phyloP scores from a whole-genome alignment of 352 stramenopile genomes.

The Phytophthora brassicae region DNA sequence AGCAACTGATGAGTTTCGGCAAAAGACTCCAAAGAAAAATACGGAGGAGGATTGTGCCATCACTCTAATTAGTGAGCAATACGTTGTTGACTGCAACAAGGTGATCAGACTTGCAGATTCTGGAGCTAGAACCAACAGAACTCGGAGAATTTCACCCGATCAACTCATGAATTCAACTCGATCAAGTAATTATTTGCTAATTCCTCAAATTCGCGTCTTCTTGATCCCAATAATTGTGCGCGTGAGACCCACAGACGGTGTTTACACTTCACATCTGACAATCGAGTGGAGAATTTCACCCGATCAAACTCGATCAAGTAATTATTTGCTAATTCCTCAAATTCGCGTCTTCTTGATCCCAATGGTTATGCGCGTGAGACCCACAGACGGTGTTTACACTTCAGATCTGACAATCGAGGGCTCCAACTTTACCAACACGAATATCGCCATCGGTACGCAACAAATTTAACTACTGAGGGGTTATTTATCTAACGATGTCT shows the following conservation, averaged over 20 bases:
- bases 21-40: slow-evolving; percentile 11
- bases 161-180: neutral
- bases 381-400: slow-evolving; percentile 65
- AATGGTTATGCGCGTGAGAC: slow-evolving; percentile 41
- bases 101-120: slow-evolving; percentile 6
- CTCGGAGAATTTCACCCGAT: neutral
- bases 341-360: slow-evolving; percentile 53
- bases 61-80: slow-evolving; percentile 20
- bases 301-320: too few relatives aligned
- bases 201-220: slow-evolving; percentile 47
- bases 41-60: slow-evolving; percentile 10
- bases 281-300: too few relatives aligned
- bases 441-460: slow-evolving; percentile 46
- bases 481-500: neutral
- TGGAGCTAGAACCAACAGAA: neutral
- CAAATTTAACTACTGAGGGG: neutral
- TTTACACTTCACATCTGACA: slow-evolving; percentile 64
- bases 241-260: slow-evolving; percentile 49
- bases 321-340: too few relatives aligned
- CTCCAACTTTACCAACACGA: slow-evolving; percentile 54
- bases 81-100: slow-evolving; percentile 27
- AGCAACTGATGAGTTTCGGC: neutral
- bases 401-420: slow-evolving; percentile 58
- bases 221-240: slow-evolving; percentile 44
- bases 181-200: slow-evolving; percentile 20